Evolutionary conservation across 305 asterid species (phyloP), one percentile per base, ranked within the genome.

Genomic region (Euphrasia arctica): DNA sequence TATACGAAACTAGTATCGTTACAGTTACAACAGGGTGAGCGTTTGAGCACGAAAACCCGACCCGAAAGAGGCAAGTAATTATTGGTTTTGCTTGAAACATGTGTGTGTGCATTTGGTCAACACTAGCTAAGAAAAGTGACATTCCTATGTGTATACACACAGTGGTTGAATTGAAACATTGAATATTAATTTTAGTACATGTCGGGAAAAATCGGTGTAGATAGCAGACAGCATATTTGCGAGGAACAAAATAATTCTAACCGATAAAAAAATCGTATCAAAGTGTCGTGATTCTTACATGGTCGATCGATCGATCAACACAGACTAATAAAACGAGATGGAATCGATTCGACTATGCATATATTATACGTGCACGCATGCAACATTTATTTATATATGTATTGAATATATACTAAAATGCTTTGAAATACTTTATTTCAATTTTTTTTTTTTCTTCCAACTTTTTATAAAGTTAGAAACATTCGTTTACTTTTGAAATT

Each of bases 201-300:
- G 65, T 61, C 63, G 68, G 64, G 41, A 32, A 63, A 6, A 50
- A 14, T 42, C 9, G 32, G 31, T 54, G 52, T 55, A 51, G 13
- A 51, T 58, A 64, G 68, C 18, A 48, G 76, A 75, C 72, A 75
- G 52, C 74, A 67, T 71, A 71, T 59, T 58, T 54, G 61, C 60
- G 14, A 22, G 52, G 59, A 54, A 54, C 32, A 54, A 10, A 47
- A 47, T 47, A 49, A 60, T 52, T 27, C 58, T 58, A 57, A 65
- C 32, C 51, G n/a, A 45, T 28, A 63, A 56, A 50, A 54, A 54
- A 12, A 65, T 34, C 32, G 27, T 9, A 65, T 27, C 41, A 72
- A 68, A 63, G 67, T 58, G 50, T 39, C 43, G 2, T 39, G 9
- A 6, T 39, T 34, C 9, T 34, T 34, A 31, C 34, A 31, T 31